Percentiles rank a stretch among this genome's conserved stretches.
Evolutionary conservation across 2,329 filamentous ascomycete genomes (phyloP).

Genomic region (Drechmeria coniospora): DNA sequence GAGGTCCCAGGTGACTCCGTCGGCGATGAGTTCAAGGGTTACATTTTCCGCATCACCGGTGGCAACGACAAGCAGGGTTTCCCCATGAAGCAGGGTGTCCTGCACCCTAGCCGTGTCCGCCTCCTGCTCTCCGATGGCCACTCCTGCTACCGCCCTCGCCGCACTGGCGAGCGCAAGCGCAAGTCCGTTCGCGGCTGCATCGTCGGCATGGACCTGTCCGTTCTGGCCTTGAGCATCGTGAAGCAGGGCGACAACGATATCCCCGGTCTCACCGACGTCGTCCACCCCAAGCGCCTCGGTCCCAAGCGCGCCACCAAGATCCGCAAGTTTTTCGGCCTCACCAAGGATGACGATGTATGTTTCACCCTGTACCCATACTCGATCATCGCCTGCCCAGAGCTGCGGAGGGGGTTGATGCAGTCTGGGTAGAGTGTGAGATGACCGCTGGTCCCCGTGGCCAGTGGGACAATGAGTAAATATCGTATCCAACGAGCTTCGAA

Average conservation of each 20-base stretch:
- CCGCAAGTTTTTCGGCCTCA: constrained; percentile 98
- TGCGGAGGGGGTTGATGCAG: constrained; percentile 27
- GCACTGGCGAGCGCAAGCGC: constrained; percentile 96
- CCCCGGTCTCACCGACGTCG: constrained; percentile 91
- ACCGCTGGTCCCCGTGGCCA: constrained; percentile 8
- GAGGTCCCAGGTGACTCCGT: constrained; percentile 89
- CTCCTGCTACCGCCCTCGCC: constrained; percentile 98
- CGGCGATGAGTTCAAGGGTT: constrained; percentile 99
- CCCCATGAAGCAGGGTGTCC: constrained; percentile 99
- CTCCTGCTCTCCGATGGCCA: constrained; percentile 92
- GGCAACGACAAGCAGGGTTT: constrained; percentile 99
- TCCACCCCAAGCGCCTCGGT: constrained; percentile 97
- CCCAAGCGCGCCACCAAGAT: constrained; percentile 99
- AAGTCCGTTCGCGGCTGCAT: constrained; percentile 99
- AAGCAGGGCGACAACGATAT: constrained; percentile 95
- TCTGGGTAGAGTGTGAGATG: constrained; percentile 46
- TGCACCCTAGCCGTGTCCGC: constrained; percentile 96
- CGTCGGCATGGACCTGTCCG: constrained; percentile 86
- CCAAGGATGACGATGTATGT: constrained; percentile 99
- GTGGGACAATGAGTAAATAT: constrained; percentile 10
- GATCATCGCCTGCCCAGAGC: constrained; percentile 56
- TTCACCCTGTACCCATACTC: constrained; percentile 34
- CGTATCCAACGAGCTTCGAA: constrained; percentile 7
- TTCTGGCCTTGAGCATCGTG: constrained; percentile 86
- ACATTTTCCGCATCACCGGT: constrained; percentile 98